Evolutionary conservation across 441 rosid species (phyloP), one percentile per base, ranked within the genome.

Genomic region (Croton setiger): DNA sequence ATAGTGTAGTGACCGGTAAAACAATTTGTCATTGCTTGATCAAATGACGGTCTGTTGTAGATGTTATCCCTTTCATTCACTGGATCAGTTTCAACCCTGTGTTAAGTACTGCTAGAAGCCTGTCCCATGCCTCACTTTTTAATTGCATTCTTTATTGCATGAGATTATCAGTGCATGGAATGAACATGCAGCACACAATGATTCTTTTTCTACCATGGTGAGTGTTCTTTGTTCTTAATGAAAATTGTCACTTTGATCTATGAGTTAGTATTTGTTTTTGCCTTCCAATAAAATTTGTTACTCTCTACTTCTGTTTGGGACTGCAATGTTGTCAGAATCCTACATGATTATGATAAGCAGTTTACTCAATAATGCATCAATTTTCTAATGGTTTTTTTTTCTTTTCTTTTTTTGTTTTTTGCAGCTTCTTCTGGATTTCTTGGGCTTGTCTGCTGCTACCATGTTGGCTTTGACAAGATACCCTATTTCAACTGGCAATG

Each of bases 391-490:
- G 39, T 27, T 45, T 7, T 21, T 44, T 20, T 18, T 41, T 60
- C 66, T 70, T 18, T 58, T 55, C 51, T 70, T 7, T 75, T 67
- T 60, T 21, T 31, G 35, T 35, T n/a, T 69, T 66, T 62, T 85
- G 84, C 96, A 90, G 96, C 84, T 90, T 64, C 92, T 94, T 75
- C 75, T 82, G 72, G 88, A 85, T 53, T 75, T 75, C 68, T 78
- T 90, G 70, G 76, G 72, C 72, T 82, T 88, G 76, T 87, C 86
- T 70, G 82, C 85, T 63, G 77, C 87, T 63, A 78, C 61, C 71
- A 71, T 80, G 71, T 63, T 79, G 70, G 85, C 90, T 78, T 70
- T 82, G 78, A 79, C 83, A 27, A 84, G 77, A 78, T 67, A 72
- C 54, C 76, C 80, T 71, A 60, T 77, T 63, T 21, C 66, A 51